Percentiles rank a stretch among this genome's conserved stretches.
Evolutionary conservation across 2,329 filamentous ascomycete genomes (phyloP).

Genomic region (Botrytis sinoallii): DNA sequence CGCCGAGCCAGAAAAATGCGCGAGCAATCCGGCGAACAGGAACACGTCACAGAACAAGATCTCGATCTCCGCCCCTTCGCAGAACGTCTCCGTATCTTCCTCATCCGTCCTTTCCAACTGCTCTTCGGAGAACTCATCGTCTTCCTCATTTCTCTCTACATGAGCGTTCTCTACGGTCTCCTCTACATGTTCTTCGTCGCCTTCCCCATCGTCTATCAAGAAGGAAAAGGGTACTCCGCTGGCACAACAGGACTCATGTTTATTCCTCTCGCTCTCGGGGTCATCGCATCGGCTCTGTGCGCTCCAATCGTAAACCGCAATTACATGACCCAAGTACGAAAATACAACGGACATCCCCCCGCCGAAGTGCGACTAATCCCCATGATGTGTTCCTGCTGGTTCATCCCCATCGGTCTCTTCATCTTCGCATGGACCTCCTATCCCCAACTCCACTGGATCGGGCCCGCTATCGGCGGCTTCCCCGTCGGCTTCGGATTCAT

Average conservation of each 20-base stretch:
- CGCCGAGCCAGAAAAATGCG: slow-evolving; percentile 69
- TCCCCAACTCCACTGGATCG: slow-evolving; percentile 52
- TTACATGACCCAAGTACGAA: slow-evolving; percentile 60
- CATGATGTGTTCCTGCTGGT: slow-evolving; percentile 77
- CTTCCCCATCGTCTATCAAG: slow-evolving; percentile 64
- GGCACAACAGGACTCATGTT: slow-evolving; percentile 81
- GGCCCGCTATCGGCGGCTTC: slow-evolving; percentile 55
- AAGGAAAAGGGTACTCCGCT: slow-evolving; percentile 74
- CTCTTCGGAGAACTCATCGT: slow-evolving; percentile 83
- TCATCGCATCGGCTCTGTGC: slow-evolving; percentile 63
- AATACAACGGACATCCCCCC: slow-evolving; percentile 69
- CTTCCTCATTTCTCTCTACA: slow-evolving; percentile 78
- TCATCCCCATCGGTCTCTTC: slow-evolving; percentile 64
- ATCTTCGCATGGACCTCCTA: slow-evolving; percentile 67
- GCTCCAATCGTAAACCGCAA: slow-evolving; percentile 76
- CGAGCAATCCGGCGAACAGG: slow-evolving; percentile 61
- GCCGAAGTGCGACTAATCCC: slow-evolving; percentile 76
- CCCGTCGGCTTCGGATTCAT: slow-evolving; percentile 64
- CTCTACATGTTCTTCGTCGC: slow-evolving; percentile 48
- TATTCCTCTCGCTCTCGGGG: slow-evolving; percentile 76
- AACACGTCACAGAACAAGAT: slow-evolving; percentile 76
- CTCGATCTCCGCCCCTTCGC: slow-evolving; percentile 67
- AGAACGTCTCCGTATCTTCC: slow-evolving; percentile 69
- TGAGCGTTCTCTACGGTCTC: slow-evolving; percentile 66
- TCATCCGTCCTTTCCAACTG: slow-evolving; percentile 80